Conservation (phyloP, 2,329 filamentous ascomycete genomes). For the Byssochlamys sp. region DNA sequence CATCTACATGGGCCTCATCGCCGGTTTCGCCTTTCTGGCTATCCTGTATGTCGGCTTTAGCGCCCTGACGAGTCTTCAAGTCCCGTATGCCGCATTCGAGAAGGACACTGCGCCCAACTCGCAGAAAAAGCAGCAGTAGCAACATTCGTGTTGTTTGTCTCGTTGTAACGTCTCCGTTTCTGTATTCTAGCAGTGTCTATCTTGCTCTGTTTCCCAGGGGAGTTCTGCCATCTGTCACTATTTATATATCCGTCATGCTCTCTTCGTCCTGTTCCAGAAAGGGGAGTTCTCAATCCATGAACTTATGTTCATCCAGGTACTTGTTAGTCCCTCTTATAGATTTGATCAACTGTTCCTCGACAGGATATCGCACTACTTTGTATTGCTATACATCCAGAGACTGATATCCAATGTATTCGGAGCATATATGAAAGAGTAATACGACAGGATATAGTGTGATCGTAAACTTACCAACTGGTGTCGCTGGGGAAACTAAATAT, state of each 20-base stretch:
- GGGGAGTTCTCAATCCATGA: background rate
- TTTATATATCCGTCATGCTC: slow-evolving; percentile 5
- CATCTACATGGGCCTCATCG: slow-evolving; percentile 77
- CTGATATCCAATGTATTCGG: no score
- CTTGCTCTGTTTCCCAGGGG: background rate
- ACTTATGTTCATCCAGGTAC: no score
- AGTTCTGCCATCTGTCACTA: slow-evolving; percentile 1
- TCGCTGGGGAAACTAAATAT: slow-evolving; percentile 1
- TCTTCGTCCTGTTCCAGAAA: slow-evolving; percentile 2
- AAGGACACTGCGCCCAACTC: slow-evolving; percentile 87
- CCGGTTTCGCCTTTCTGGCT: slow-evolving; percentile 58
- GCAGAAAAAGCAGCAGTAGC: slow-evolving; percentile 66
- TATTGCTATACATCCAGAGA: no score
- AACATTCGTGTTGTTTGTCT: background rate
- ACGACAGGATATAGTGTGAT: no score
- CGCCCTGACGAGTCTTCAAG: slow-evolving; percentile 69
- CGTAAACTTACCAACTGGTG: background rate
- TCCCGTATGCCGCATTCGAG: slow-evolving; percentile 89
- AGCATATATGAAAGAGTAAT: no score
- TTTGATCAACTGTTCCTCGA: no score
- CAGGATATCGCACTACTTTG: no score
- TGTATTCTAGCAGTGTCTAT: background rate
- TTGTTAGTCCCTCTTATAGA: no score
- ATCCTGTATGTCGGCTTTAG: slow-evolving; percentile 71
- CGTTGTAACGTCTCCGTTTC: background rate